Evolutionary conservation across 345 rosid genomes (phyloP).

Genomic region (Physaria fendleri): DNA sequence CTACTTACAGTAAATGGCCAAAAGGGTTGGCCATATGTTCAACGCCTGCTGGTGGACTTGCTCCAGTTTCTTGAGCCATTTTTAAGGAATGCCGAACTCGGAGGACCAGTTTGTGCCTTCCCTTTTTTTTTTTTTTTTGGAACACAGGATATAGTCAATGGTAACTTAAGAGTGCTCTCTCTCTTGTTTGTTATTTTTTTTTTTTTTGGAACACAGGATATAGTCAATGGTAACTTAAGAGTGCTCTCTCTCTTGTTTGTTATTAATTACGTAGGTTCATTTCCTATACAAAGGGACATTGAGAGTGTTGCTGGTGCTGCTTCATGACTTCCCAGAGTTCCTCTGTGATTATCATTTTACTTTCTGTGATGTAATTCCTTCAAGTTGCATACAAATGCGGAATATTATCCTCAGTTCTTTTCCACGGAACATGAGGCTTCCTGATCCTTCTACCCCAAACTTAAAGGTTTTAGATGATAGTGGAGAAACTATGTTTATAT

Average conservation of each 20-base stretch:
- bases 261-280: constrained; percentile 61
- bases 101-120: constrained; percentile 57
- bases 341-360: constrained; percentile 96
- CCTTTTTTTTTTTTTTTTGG: background rate
- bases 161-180: constrained; percentile 50
- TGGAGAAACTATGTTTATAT: background rate
- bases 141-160: constrained; percentile 23
- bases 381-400: constrained; percentile 98
- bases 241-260: constrained; percentile 60
- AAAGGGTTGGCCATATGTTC: constrained; percentile 94
- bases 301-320: constrained; percentile 87
- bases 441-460: constrained; percentile 96
- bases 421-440: constrained; percentile 95
- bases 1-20: constrained; percentile 73
- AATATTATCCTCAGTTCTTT: constrained; percentile 92
- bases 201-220: background rate
- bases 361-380: constrained; percentile 96
- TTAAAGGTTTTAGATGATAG: constrained; percentile 78
- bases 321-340: constrained; percentile 98
- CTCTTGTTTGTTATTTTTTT: background rate
- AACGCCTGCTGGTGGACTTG: constrained; percentile 82
- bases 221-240: constrained; percentile 45
- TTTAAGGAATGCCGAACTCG: constrained; percentile 88
- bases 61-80: constrained; percentile 95
- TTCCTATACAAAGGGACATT: constrained; percentile 87